Conservation (phyloP, 768 basidiomycete species). For the Suillus sp. region DNA sequence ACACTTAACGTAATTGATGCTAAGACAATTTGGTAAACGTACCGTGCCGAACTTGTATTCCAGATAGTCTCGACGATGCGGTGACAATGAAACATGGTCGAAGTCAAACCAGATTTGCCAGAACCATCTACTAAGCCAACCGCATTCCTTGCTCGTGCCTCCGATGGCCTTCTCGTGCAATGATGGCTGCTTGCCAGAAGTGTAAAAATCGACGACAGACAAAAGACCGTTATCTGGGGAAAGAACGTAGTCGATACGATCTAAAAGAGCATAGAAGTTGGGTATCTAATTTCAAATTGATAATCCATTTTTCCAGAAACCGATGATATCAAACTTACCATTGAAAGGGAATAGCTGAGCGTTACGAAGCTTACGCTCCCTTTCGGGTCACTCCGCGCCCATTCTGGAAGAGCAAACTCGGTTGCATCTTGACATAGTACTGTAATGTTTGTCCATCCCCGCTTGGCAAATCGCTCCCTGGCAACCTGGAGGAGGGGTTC, state of each 20-base stretch:
- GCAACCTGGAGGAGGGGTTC: constrained; percentile 72
- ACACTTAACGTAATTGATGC: not conserved
- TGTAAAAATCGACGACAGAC: constrained; percentile 77
- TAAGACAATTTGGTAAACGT: constrained; percentile 20
- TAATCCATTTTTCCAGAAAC: constrained; percentile 1
- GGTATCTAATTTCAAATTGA: constrained; percentile 45
- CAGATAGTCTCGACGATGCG: constrained; percentile 67
- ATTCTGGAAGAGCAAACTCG: constrained; percentile 64
- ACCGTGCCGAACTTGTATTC: constrained; percentile 81
- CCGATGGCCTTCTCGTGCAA: constrained; percentile 65
- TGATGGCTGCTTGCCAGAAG: constrained; percentile 54
- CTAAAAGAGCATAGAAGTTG: constrained; percentile 65
- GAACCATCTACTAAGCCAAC: constrained; percentile 74
- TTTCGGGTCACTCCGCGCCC: constrained; percentile 49
- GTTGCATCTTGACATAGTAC: constrained; percentile 75
- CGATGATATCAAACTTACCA: constrained; percentile 38
- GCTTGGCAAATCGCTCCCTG: constrained; percentile 60
- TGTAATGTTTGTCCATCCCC: constrained; percentile 74
- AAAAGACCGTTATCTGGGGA: constrained; percentile 60
- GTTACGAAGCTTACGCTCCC: constrained; percentile 58
- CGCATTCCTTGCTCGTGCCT: constrained; percentile 57
- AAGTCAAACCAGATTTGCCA: constrained; percentile 76
- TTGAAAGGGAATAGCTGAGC: constrained; percentile 59
- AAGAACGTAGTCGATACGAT: constrained; percentile 66
- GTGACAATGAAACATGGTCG: constrained; percentile 54